phyloP scores from a whole-genome alignment of 2,329 filamentous ascomycete genomes.

The Aspergillus sclerotialis region DNA sequence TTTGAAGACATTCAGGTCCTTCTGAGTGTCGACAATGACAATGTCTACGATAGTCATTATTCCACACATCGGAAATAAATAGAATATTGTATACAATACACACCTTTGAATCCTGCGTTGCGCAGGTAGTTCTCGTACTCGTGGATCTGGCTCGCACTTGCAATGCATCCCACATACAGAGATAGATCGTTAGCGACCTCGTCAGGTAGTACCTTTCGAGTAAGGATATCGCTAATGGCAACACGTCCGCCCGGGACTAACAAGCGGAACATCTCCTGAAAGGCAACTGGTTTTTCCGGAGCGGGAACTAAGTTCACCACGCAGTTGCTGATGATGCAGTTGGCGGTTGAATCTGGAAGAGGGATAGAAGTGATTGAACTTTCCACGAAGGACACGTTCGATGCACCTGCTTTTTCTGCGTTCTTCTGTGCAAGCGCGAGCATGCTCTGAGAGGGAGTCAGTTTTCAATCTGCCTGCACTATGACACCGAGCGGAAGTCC shows the following conservation, averaged over 20 bases:
- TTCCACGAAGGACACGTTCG: constrained; percentile 48
- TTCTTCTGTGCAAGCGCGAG: constrained; percentile 44
- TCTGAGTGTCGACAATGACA: constrained; percentile 39
- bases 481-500: background rate
- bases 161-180: constrained; percentile 55
- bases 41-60: constrained; percentile 25
- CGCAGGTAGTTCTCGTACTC: constrained; percentile 49
- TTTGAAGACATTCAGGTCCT: constrained; percentile 44
- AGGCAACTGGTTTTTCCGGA: constrained; percentile 47
- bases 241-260: constrained; percentile 52
- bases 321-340: constrained; percentile 59
- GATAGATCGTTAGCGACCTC: constrained; percentile 44
- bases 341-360: constrained; percentile 36
- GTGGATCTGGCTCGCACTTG: constrained; percentile 47
- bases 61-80: background rate
- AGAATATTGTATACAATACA: constrained; percentile 4
- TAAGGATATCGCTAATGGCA: constrained; percentile 55
- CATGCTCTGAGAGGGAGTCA: constrained; percentile 44
- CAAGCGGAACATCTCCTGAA: constrained; percentile 52
- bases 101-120: constrained; percentile 46
- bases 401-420: constrained; percentile 27
- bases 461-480: constrained; percentile 1
- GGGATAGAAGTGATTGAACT: constrained; percentile 46
- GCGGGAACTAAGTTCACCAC: constrained; percentile 54
- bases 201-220: constrained; percentile 42